A percentile compares a stretch with the other conserved stretches of the same genome.
Evolutionary conservation across 2,329 filamentous ascomycete species (phyloP).

Genomic region (Rhinocladiella mackenziei): DNA sequence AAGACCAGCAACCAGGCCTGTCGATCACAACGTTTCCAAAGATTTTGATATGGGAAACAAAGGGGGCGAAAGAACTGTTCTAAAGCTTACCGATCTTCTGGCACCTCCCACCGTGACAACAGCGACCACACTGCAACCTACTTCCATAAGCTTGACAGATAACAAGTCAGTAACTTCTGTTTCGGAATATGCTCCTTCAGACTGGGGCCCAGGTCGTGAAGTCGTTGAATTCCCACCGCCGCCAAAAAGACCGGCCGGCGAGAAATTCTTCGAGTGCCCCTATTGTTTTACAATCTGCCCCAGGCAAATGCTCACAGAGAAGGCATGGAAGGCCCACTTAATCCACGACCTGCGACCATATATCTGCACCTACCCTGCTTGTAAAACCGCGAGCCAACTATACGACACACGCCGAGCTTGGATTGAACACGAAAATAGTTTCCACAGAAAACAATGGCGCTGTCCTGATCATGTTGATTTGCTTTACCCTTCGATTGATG

Average conservation of each 20-base stretch:
- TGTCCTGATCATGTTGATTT: conserved; percentile 6
- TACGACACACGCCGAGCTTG: conserved; percentile 2
- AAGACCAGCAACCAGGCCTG: too few relatives aligned
- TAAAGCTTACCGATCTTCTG: background rate
- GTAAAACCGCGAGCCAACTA: conserved; percentile 1
- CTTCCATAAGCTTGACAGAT: background rate
- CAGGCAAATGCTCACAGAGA: background rate
- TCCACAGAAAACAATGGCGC: conserved; percentile 5
- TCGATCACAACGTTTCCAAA: too few relatives aligned
- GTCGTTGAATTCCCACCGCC: background rate
- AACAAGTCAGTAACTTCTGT: conserved; percentile 1
- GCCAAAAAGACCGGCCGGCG: background rate
- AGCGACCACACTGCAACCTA: conserved; percentile 1
- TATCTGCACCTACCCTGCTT: conserved; percentile 8
- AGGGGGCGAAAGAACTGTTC: background rate
- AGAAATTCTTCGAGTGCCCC: conserved; percentile 11
- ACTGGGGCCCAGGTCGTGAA: background rate
- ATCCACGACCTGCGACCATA: conserved; percentile 8
- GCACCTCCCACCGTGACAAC: conserved; percentile 3
- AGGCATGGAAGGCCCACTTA: conserved; percentile 11
- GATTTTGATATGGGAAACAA: background rate
- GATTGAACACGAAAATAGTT: conserved; percentile 6
- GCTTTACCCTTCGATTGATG: background rate
- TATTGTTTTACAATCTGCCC: conserved; percentile 12
- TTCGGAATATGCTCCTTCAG: conserved; percentile 6